Conservation (phyloP, 2,329 filamentous ascomycete genomes). For the Sporothrix luriei region DNA sequence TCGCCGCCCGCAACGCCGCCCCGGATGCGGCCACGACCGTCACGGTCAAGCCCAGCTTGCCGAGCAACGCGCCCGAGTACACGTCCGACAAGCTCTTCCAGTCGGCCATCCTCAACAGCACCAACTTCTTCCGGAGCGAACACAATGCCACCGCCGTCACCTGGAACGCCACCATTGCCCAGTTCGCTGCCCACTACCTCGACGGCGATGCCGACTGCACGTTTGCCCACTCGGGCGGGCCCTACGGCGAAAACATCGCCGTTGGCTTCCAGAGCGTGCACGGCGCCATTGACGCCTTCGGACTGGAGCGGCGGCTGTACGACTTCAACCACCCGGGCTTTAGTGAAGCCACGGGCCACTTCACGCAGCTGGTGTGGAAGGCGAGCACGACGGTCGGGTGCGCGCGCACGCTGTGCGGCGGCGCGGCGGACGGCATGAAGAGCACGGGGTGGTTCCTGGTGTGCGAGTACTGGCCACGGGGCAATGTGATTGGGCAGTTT, state of each 20-base stretch:
- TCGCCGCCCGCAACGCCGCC: background rate
- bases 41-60: conserved; percentile 43
- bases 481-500: conserved; percentile 62
- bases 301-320: conserved; percentile 60
- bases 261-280: conserved; percentile 62
- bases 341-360: conserved; percentile 64
- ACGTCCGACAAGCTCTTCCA: conserved; percentile 47
- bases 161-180: conserved; percentile 68
- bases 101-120: conserved; percentile 63
- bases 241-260: conserved; percentile 75
- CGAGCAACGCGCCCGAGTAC: conserved; percentile 47
- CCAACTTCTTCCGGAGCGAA: conserved; percentile 65
- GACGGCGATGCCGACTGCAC: conserved; percentile 45
- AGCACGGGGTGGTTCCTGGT: conserved; percentile 64
- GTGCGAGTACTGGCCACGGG: conserved; percentile 70
- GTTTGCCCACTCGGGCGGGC: conserved; percentile 61
- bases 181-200: conserved; percentile 57
- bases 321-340: conserved; percentile 62
- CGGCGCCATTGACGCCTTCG: conserved; percentile 67
- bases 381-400: conserved; percentile 63
- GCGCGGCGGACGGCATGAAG: conserved; percentile 26
- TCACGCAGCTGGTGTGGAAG: conserved; percentile 74
- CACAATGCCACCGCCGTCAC: conserved; percentile 61
- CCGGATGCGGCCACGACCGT: conserved; percentile 38
- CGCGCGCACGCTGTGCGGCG: conserved; percentile 48